phyloP scores from a whole-genome alignment of 2,329 filamentous ascomycete species.

The Microcyclospora tardicrescens region DNA sequence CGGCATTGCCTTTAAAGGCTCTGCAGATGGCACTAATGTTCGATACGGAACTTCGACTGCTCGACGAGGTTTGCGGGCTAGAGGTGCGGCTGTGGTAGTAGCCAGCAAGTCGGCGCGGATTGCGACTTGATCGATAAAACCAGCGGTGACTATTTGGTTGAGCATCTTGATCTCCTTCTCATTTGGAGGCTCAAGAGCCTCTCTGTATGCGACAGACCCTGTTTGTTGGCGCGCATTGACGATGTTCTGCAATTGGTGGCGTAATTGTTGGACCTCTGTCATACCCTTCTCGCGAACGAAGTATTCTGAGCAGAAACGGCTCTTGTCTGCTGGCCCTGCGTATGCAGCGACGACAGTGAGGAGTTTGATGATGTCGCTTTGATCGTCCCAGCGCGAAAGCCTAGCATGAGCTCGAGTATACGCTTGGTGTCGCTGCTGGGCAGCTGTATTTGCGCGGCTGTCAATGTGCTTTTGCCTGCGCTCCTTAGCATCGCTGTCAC shows the following conservation, averaged over 20 bases:
- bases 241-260: slow-evolving; percentile 69
- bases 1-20: slow-evolving; percentile 10
- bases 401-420: slow-evolving; percentile 63
- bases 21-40: slow-evolving; percentile 59
- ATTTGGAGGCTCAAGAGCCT: slow-evolving; percentile 33
- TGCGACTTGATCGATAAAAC: slow-evolving; percentile 88
- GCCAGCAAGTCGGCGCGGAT: slow-evolving; percentile 72
- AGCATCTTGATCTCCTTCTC: slow-evolving; percentile 59
- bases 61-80: slow-evolving; percentile 56
- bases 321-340: slow-evolving; percentile 38
- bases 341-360: slow-evolving; percentile 82
- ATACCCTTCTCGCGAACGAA: slow-evolving; percentile 82
- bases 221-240: slow-evolving; percentile 36
- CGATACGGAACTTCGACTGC: slow-evolving; percentile 88
- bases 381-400: slow-evolving; percentile 69
- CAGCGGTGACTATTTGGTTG: slow-evolving; percentile 82
- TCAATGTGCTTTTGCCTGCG: slow-evolving; percentile 38
- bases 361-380: slow-evolving; percentile 78
- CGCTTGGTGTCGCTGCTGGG: slow-evolving; percentile 50
- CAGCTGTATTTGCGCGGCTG: slow-evolving; percentile 45
- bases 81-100: slow-evolving; percentile 44
- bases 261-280: slow-evolving; percentile 71
- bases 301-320: slow-evolving; percentile 60
- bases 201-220: not conserved
- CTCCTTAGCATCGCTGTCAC: slow-evolving; percentile 9